Evolutionary conservation across 768 basidiomycete genomes (phyloP).

Genomic region (Mycena amicta): DNA sequence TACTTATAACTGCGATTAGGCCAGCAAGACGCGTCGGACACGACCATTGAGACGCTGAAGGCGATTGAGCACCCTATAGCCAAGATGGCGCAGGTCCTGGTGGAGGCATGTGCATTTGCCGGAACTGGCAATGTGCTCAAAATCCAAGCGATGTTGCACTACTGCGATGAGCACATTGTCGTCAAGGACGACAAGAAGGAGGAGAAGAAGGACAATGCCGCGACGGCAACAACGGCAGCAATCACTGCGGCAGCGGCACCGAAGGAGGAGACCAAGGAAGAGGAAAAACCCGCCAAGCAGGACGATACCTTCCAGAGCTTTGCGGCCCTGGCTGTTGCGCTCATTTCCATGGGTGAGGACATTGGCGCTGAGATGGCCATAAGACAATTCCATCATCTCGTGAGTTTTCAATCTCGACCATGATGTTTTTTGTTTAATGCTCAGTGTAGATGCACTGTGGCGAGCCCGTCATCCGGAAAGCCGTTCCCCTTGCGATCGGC

Average conservation of each 20-base stretch:
- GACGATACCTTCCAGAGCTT: conserved; percentile 90
- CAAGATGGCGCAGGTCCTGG: conserved; percentile 87
- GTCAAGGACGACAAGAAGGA: conserved; percentile 60
- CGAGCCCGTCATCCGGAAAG: conserved; percentile 87
- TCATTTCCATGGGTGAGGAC: conserved; percentile 98
- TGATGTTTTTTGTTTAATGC: conserved; percentile 21
- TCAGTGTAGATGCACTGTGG: conserved; percentile 97
- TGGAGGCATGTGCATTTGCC: conserved; percentile 92
- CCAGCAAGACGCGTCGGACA: conserved; percentile 89
- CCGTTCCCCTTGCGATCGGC: conserved; percentile 93
- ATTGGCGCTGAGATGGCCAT: conserved; percentile 98
- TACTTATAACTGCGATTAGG: conserved; percentile 46
- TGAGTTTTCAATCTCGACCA: conserved; percentile 40
- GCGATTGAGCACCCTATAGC: conserved; percentile 92
- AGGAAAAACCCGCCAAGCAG: conserved; percentile 41
- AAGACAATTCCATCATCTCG: conserved; percentile 95
- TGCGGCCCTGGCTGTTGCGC: conserved; percentile 89
- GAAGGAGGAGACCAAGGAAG: conserved; percentile 59
- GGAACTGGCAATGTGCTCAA: conserved; percentile 95
- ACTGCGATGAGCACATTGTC: conserved; percentile 90
- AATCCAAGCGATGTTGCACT: conserved; percentile 88
- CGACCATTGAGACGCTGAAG: conserved; percentile 90
- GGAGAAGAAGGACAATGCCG: conserved; percentile 43
- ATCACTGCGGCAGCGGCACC: not conserved
- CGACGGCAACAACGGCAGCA: not conserved